phyloP scores from a whole-genome alignment of 805 yeast species.

The Myxozyma monticola region DNA sequence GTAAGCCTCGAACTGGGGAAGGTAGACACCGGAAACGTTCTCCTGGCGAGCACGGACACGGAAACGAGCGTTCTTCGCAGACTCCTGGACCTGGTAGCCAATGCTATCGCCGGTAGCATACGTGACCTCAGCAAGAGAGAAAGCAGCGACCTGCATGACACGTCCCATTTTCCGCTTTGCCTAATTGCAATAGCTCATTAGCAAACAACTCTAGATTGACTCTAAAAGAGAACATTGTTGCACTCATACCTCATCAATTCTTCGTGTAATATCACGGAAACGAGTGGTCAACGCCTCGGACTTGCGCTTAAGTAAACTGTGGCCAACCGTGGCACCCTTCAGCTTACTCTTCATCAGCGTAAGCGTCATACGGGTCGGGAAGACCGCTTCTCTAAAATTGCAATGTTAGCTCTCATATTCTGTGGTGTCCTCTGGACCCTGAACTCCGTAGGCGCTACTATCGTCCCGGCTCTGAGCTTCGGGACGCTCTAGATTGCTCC shows the following conservation, averaged over 20 bases:
- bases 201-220: background rate
- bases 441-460: no score
- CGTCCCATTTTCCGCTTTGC: constrained; percentile 97
- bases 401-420: background rate
- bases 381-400: constrained; percentile 30
- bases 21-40: constrained; percentile 91
- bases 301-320: constrained; percentile 87
- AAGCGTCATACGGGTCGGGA: constrained; percentile 52
- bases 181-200: constrained; percentile 17
- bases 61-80: constrained; percentile 83
- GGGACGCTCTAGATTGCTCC: no score
- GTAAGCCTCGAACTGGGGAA: constrained; percentile 88
- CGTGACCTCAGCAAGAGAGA: constrained; percentile 93
- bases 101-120: constrained; percentile 97
- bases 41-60: constrained; percentile 90
- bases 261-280: constrained; percentile 89
- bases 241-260: constrained; percentile 77
- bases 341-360: constrained; percentile 92
- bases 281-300: constrained; percentile 96
- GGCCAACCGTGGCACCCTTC: constrained; percentile 97
- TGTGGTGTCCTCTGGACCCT: no score
- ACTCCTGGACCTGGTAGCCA: constrained; percentile 92
- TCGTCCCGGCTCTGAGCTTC: no score
- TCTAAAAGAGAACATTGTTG: no score
- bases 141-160: constrained; percentile 97